Evolutionary conservation across 495 filamentous ascomycete genomes (phyloP), one percentile per base, ranked within the genome.

Genomic region (Talaromyces borbonicus): DNA sequence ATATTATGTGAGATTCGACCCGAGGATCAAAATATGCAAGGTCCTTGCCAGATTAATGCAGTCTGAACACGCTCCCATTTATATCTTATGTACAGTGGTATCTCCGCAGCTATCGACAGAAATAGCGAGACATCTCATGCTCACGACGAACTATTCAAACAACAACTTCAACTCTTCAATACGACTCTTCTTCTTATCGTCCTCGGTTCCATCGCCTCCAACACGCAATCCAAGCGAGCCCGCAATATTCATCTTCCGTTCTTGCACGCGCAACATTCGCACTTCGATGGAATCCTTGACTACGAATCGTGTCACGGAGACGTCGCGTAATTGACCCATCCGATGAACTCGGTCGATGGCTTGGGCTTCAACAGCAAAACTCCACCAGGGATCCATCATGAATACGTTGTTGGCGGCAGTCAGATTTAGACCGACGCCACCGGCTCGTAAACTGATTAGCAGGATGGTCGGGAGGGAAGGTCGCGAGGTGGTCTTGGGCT

Each of bases 331-430:
- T 59, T 99, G 93, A 0, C 93, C 93, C 90, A 99, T 95, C 7
- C 93, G 79, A 65, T 99, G 93, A n/a, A 99, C 89, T 3, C 93
- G 84, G 67, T 99, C 93, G 52, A 99, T 95, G 19, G 93, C 93
- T 60, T 99, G 93, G 8, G 89, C 87, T 62, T 99, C 93, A 19
- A 97, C 80, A 3, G 93, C 90, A 60, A 86, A 96, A 51, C 86
- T 92, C 93, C 93, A 99, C 93, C 93, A 99, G 0, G 93, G 90
- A 63, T 99, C 93, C 90, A 96, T 95, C 84, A 99, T 88, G 60
- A 83, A 96, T 8, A 97, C 93, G 43, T 84, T 70, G 52, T 80
- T 85, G 12, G 92, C 92, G 43, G 77, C 77, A 3, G 90, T 96
- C 33, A 99, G 70, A 56, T 98, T 98, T 29, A 98, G 69, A 0